phyloP scores from a whole-genome alignment of 352 stramenopile genomes.

The Peronospora destructor region DNA sequence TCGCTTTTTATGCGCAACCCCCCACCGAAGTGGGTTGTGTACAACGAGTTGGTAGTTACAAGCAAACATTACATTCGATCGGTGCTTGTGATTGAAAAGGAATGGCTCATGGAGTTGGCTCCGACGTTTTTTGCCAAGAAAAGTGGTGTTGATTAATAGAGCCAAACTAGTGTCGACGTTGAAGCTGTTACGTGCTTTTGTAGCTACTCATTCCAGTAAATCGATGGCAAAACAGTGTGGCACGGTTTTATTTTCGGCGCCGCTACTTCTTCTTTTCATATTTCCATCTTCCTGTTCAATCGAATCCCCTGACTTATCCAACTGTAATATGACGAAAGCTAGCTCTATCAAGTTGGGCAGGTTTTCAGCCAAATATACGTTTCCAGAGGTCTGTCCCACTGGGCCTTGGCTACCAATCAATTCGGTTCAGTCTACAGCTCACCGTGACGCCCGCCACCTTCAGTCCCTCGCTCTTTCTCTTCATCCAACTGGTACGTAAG shows the following conservation, averaged over 20 bases:
- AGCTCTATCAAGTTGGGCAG: conserved; percentile 11
- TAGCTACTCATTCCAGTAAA: too few relatives aligned
- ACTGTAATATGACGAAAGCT: conserved; percentile 2
- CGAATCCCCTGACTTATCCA: conserved; percentile 4
- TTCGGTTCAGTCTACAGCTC: conserved; percentile 37
- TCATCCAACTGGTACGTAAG: conserved; percentile 79
- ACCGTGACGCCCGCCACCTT: conserved; percentile 43
- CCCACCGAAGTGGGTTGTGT: conserved; percentile 78
- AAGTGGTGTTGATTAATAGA: conserved; percentile 20
- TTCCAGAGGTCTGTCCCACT: conserved; percentile 23
- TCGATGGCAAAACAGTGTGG: too few relatives aligned
- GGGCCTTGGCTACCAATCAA: conserved; percentile 68
- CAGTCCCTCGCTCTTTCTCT: conserved; percentile 86
- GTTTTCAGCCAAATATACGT: conserved; percentile 8
- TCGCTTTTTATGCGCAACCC: conserved; percentile 86
- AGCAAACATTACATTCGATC: conserved; percentile 89
- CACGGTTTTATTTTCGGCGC: too few relatives aligned
- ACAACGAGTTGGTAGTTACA: conserved; percentile 88
- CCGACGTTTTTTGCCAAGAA: conserved; percentile 80
- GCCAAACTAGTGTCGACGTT: not conserved
- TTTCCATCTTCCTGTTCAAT: conserved; percentile 23
- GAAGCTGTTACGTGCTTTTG: too few relatives aligned
- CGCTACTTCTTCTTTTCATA: not conserved
- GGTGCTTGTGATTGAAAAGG: conserved; percentile 83
- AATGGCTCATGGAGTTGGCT: conserved; percentile 82